Percentiles rank a stretch among this genome's conserved stretches.
These are phyloP conservation scores for Chaetothyriales sp. DNA, from an alignment of 2,329 filamentous ascomycete genomes.

Conservation along the genomic window DNA sequence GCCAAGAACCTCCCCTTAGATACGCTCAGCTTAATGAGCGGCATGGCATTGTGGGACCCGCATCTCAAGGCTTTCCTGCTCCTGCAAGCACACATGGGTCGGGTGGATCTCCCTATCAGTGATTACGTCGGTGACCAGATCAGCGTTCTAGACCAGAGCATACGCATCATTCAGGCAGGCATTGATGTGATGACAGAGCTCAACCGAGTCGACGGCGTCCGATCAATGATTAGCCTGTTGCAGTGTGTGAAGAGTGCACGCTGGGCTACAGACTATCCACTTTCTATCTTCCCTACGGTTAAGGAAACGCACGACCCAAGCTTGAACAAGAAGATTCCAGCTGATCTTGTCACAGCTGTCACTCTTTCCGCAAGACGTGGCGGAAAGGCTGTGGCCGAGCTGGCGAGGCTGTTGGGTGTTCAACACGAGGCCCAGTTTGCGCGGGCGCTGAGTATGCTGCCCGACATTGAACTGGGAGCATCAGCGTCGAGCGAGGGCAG, in stretches of 20 bases:
- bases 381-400: constrained; percentile 13
- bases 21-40: constrained; percentile 33
- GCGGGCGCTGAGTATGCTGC: constrained; percentile 38
- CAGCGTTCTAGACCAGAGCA: constrained; percentile 80
- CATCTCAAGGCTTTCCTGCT: constrained; percentile 93
- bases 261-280: constrained; percentile 71
- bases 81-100: constrained; percentile 87
- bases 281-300: constrained; percentile 68
- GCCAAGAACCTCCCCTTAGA: constrained; percentile 57
- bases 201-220: constrained; percentile 58
- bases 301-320: constrained; percentile 21
- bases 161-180: constrained; percentile 89
- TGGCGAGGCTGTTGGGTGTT: constrained; percentile 19
- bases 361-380: constrained; percentile 14
- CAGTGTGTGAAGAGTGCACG: constrained; percentile 86
- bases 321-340: constrained; percentile 14
- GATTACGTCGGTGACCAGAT: constrained; percentile 94
- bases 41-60: constrained; percentile 89
- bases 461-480: constrained; percentile 11
- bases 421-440: constrained; percentile 23
- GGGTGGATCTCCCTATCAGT: constrained; percentile 80
- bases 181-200: constrained; percentile 89
- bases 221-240: constrained; percentile 70
- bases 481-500: constrained; percentile 15
- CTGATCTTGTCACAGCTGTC: constrained; percentile 14